Percentiles rank a stretch among this genome's conserved stretches.
Evolutionary conservation across 768 basidiomycete species (phyloP).

Genomic region (Mycena crocata): DNA sequence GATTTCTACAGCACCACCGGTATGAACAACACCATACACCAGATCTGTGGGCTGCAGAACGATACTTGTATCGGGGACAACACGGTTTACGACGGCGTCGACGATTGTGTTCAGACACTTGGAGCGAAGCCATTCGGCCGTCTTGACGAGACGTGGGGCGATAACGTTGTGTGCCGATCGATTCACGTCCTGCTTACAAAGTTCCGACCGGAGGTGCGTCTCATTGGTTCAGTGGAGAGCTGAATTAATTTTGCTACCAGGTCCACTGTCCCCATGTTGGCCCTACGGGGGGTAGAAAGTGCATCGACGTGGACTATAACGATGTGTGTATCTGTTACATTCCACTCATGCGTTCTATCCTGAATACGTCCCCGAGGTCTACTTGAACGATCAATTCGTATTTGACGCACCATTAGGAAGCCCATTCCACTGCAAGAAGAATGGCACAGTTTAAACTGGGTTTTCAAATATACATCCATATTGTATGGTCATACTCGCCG

Average conservation of each 20-base stretch:
- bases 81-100: neutral
- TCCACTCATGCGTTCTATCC: neutral
- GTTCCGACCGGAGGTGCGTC: slow-evolving; percentile 12
- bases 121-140: slow-evolving; percentile 9
- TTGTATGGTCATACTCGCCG: too few relatives aligned
- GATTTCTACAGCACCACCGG: neutral
- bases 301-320: slow-evolving; percentile 18
- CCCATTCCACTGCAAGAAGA: neutral
- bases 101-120: slow-evolving; percentile 5
- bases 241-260: neutral
- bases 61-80: slow-evolving; percentile 16
- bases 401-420: neutral
- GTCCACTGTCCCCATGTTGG: slow-evolving; percentile 22
- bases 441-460: too few relatives aligned
- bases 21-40: slow-evolving; percentile 5
- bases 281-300: slow-evolving; percentile 19
- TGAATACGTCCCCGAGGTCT: neutral
- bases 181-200: slow-evolving; percentile 21
- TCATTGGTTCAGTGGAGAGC: neutral
- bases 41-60: slow-evolving; percentile 8
- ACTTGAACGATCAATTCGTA: neutral
- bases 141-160: slow-evolving; percentile 17
- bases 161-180: slow-evolving; percentile 18
- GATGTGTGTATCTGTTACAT: neutral
- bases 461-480: too few relatives aligned